Conservation (phyloP, 352 stramenopile species). For the Sclerospora graminicola region DNA sequence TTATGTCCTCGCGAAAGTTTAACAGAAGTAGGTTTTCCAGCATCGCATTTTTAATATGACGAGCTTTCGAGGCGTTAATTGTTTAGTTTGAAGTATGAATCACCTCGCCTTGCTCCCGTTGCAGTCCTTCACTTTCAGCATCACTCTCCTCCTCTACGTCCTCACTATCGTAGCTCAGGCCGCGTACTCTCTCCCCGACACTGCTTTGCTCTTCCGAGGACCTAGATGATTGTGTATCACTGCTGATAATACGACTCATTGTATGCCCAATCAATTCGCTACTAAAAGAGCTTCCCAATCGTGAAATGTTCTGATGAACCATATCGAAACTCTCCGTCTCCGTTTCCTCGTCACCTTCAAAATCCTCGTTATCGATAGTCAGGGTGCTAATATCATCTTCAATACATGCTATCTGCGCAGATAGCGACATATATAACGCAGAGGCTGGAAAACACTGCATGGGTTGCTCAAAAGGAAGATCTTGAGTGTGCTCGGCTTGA, state of each 20-base stretch:
- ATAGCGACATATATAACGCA: too few relatives aligned
- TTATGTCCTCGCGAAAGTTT: slow-evolving; percentile 34
- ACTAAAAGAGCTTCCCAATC: slow-evolving; percentile 2
- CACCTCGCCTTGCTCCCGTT: slow-evolving; percentile 19
- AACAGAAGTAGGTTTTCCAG: slow-evolving; percentile 32
- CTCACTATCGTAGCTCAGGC: too few relatives aligned
- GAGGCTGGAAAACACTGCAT: too few relatives aligned
- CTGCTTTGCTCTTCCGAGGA: neutral
- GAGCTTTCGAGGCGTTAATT: slow-evolving; percentile 56
- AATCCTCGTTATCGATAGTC: slow-evolving; percentile 13
- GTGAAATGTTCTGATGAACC: neutral
- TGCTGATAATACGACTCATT: neutral
- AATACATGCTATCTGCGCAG: too few relatives aligned
- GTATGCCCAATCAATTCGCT: slow-evolving; percentile 2
- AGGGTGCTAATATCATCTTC: slow-evolving; percentile 16
- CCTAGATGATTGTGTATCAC: neutral
- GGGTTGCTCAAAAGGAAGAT: too few relatives aligned
- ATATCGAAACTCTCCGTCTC: slow-evolving; percentile 11
- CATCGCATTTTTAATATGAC: slow-evolving; percentile 49
- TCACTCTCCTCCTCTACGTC: too few relatives aligned
- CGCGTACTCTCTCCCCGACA: slow-evolving; percentile 1
- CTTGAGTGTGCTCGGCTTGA: too few relatives aligned
- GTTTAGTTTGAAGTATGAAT: slow-evolving; percentile 37
- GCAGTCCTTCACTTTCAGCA: slow-evolving; percentile 1
- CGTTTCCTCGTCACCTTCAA: slow-evolving; percentile 4